These are phyloP conservation scores for Exutisphaerella laricina DNA, from an alignment of 2,329 filamentous ascomycete species.

Conservation along the genomic window DNA sequence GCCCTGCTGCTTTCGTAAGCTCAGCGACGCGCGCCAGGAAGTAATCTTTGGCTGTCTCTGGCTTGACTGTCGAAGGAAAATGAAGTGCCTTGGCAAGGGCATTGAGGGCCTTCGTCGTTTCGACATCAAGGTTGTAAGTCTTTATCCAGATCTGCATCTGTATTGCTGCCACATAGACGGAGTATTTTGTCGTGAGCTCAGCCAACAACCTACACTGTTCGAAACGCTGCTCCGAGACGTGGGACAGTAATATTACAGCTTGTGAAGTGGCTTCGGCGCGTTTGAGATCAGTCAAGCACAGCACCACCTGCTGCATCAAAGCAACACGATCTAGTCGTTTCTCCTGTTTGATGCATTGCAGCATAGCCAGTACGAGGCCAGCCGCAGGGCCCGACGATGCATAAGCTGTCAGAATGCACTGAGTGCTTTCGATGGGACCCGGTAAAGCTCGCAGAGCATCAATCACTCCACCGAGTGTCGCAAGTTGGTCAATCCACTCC, in stretches of 20 bases:
- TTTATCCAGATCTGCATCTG: constrained; percentile 4
- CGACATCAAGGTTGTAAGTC: not conserved
- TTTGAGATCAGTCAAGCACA: not conserved
- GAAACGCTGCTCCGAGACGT: not conserved
- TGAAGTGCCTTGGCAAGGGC: not conserved
- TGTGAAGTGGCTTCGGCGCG: not conserved
- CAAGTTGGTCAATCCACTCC: not conserved
- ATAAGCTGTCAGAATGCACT: constrained; percentile 3
- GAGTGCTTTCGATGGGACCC: not conserved
- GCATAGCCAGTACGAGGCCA: not conserved
- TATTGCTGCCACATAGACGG: constrained; percentile 6
- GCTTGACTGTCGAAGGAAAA: not conserved
- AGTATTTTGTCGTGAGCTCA: not conserved
- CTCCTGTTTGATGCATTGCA: not conserved
- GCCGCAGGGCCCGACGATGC: not conserved
- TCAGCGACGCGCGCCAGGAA: not conserved
- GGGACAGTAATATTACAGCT: not conserved
- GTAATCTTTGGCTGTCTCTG: constrained; percentile 6
- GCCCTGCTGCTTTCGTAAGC: not conserved
- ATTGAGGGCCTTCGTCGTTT: constrained; percentile 1
- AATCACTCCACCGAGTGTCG: not conserved
- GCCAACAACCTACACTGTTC: constrained; percentile 1
- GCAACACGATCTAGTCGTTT: not conserved
- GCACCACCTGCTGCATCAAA: not conserved
- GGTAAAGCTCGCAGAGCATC: not conserved